Evolutionary conservation across 768 basidiomycete species (phyloP), one percentile per base, ranked within the genome.

Genomic region (Porphyrellus cyaneotinctus): DNA sequence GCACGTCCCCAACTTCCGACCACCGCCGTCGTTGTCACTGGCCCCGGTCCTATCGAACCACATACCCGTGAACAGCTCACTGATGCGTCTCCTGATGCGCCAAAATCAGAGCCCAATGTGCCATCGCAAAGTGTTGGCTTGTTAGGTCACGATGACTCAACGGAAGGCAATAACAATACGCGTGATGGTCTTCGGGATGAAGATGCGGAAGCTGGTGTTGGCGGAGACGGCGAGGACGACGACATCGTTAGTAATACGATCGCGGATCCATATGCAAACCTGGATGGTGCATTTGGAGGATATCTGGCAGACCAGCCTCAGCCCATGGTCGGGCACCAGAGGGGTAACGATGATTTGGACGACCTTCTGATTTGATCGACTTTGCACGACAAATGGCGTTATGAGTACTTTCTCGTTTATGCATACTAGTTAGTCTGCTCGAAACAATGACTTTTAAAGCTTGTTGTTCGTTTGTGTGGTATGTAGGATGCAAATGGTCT

Each of bases 231-330:
- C 32, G 77, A 79, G 39, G 76, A 78, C 35, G 76, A 68, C 32
- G 73, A 73, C 17, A 67, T 71, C 31, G 67, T 69, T 49, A 62
- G 60, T 14, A 62, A 65, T 36, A 60, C 62, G 47, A 52, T 49
- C 17, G 52, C 62, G 11, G 91, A 95, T 70, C 91, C 91, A 22
- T 97, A 97, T 66, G 91, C 89, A 6, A 86, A 86, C 56, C 70
- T 97, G 49, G 88, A 78, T 58, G 79, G 81, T 35, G 88, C 87
- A 45, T 91, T 93, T 61, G 83, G 84, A 17, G 82, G 78, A 58
- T 88, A 89, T 61, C 50, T 80, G 37, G 83, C 81, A 23, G 90
- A 94, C 67, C 78, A 81, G 63, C 91, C 91, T 41, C 77, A 76
- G 48, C 84, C 88, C 46, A 75, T 86, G 72, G 68, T 64, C 22